Conservation (phyloP, 345 rosid genomes). For the Hevea brasiliensis region DNA sequence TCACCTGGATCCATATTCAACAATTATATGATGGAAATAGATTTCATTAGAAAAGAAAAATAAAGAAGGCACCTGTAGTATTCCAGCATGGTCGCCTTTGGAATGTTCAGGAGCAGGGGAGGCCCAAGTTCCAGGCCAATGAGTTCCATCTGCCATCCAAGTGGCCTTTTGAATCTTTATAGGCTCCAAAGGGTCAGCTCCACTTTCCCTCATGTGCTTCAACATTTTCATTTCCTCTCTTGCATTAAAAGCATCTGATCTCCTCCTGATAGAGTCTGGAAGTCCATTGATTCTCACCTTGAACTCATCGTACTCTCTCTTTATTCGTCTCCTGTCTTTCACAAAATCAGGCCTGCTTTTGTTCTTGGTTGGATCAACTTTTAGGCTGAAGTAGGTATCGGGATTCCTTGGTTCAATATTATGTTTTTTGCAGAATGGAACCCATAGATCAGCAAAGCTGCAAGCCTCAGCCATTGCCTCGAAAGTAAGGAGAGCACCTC, state of each 20-base stretch:
- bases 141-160: conserved; percentile 99
- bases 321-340: conserved; percentile 78
- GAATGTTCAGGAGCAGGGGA: conserved; percentile 59
- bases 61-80: conserved; percentile 48
- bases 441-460: conserved; percentile 91
- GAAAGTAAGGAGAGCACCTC: conserved; percentile 87
- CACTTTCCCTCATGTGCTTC: conserved; percentile 77
- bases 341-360: conserved; percentile 83
- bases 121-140: conserved; percentile 94
- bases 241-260: conserved; percentile 94
- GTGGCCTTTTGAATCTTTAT: conserved; percentile 74
- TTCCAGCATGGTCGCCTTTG: conserved; percentile 91
- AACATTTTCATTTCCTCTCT: conserved; percentile 92
- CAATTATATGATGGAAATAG: no score
- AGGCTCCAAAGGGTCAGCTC: conserved; percentile 67
- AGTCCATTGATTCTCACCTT: conserved; percentile 90
- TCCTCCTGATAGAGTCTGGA: conserved; percentile 81
- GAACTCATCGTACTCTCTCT: conserved; percentile 91
- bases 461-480: conserved; percentile 99
- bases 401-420: conserved; percentile 88
- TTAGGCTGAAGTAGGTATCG: conserved; percentile 69
- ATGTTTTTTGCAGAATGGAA: conserved; percentile 91
- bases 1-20: conserved; percentile 55
- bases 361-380: conserved; percentile 86
- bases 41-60: no score